phyloP scores from a whole-genome alignment of 2,329 filamentous ascomycete genomes.

The Eutypa lata region DNA sequence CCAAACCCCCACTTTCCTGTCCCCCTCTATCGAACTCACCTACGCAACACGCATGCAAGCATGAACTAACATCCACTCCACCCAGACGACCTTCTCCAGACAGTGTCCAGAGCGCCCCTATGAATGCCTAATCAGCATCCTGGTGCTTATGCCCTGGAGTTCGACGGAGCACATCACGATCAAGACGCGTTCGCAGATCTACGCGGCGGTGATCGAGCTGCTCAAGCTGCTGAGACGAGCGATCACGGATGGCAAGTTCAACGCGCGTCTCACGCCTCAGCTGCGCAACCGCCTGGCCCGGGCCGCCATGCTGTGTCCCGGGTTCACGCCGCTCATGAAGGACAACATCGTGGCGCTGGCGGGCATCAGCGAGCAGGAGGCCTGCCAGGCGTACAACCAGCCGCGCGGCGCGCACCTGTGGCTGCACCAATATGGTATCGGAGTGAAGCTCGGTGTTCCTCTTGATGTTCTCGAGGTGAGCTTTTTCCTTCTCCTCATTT shows the following conservation, averaged over 20 bases:
- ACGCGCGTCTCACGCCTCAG: slow-evolving; percentile 46
- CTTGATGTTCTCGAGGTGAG: slow-evolving; percentile 55
- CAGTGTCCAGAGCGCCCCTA: slow-evolving; percentile 63
- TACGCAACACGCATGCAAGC: too few relatives aligned
- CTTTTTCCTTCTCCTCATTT: slow-evolving; percentile 1
- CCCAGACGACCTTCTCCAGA: slow-evolving; percentile 56
- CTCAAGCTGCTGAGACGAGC: slow-evolving; percentile 42
- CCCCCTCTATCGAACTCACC: too few relatives aligned
- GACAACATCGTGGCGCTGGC: slow-evolving; percentile 51
- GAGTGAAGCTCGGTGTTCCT: slow-evolving; percentile 44
- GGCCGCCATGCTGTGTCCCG: slow-evolving; percentile 54
- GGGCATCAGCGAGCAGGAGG: slow-evolving; percentile 32
- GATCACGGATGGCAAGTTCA: slow-evolving; percentile 36
- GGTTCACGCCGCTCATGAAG: slow-evolving; percentile 61
- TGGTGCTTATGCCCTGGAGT: slow-evolving; percentile 63
- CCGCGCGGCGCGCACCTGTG: slow-evolving; percentile 47
- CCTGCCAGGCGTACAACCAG: slow-evolving; percentile 39
- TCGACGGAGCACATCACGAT: slow-evolving; percentile 55
- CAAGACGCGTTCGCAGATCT: slow-evolving; percentile 52
- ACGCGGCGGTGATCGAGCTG: slow-evolving; percentile 47
- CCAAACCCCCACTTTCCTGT: not conserved
- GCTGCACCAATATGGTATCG: slow-evolving; percentile 51
- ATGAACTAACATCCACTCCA: slow-evolving; percentile 3
- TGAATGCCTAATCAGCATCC: slow-evolving; percentile 62
- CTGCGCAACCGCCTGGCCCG: slow-evolving; percentile 51